Evolutionary conservation across 2,329 filamentous ascomycete species (phyloP), one percentile per base, ranked within the genome.

Genomic region (Sporothrix pseudoabietina): DNA sequence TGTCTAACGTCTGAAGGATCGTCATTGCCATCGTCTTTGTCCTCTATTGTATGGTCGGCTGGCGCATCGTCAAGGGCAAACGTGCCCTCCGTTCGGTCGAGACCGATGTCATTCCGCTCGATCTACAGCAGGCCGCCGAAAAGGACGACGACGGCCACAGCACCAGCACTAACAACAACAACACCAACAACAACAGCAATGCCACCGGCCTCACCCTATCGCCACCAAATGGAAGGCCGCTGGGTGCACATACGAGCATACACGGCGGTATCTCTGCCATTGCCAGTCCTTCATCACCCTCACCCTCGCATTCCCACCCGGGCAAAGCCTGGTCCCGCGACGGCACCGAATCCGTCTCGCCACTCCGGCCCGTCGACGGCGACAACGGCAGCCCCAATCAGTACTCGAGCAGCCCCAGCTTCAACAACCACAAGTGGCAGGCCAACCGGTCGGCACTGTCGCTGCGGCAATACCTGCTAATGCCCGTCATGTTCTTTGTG

Each of bases 1-100:
- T 32, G 1, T 16, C 9, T 35, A 35, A 54, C 47, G 16, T 1
- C 4, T 30, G 12, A 47, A 82, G 81, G 80, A 71, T 80, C 14
- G 72, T 77, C 22, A 80, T 82, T 30, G 39, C 77, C 3, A 55
- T 78, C 54, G 76, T 76, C 41, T 74, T 78, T 3, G 76, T 83
- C 2, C 77, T 89, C 44, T 84, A 90, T 77, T 80, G 80, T 52
- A 77, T 89, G 72, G 80, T 82, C 35, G 80, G 80, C 19, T 74
- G 79, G 75, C 78, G 80, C 70, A 80, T 82, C 49, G 74, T 78
- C 44, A 77, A 78, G 65, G 77, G 81, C 0, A 77, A 80, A 26
- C 78, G 78, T 54, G 78, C 80, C 19, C 78, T 82, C 71, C 77
- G 78, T 66, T 75, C 78, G 8, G 78, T 78, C 44, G 76, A 75